Percentiles rank a stretch among this genome's conserved stretches.
Evolutionary conservation across 768 basidiomycete genomes (phyloP).

Genomic region (Leccinum incarnatum): DNA sequence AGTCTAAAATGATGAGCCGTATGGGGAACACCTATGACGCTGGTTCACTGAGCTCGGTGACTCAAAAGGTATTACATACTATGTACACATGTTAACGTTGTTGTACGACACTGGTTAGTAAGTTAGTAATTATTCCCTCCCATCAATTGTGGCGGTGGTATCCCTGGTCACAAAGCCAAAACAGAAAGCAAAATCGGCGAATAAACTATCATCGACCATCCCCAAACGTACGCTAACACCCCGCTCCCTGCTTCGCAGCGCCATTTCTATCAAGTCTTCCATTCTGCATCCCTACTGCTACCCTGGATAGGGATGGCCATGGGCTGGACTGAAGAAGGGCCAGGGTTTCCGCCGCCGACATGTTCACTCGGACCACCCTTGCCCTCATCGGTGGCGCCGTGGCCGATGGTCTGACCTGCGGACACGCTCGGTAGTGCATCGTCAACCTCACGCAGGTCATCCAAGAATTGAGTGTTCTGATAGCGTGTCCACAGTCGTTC

Average conservation of each 20-base stretch:
- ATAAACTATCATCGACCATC: background rate
- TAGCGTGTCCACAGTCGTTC: background rate
- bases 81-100: no score
- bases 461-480: constrained; percentile 7
- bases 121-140: no score
- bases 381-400: background rate
- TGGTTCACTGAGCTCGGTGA: no score
- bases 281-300: background rate
- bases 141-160: no score
- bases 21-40: no score
- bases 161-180: no score
- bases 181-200: background rate
- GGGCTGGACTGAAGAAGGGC: background rate
- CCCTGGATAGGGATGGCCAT: background rate
- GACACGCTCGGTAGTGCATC: no score
- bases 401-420: background rate
- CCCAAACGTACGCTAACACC: background rate
- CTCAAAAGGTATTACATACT: no score
- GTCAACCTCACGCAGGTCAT: background rate
- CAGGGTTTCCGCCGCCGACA: background rate
- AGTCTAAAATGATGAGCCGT: no score
- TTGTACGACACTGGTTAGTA: no score
- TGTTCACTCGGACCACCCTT: background rate
- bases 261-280: background rate
- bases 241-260: background rate